These are phyloP conservation scores for Leccinum ochraceum DNA, from an alignment of 768 basidiomycete genomes.

Conservation along the genomic window DNA sequence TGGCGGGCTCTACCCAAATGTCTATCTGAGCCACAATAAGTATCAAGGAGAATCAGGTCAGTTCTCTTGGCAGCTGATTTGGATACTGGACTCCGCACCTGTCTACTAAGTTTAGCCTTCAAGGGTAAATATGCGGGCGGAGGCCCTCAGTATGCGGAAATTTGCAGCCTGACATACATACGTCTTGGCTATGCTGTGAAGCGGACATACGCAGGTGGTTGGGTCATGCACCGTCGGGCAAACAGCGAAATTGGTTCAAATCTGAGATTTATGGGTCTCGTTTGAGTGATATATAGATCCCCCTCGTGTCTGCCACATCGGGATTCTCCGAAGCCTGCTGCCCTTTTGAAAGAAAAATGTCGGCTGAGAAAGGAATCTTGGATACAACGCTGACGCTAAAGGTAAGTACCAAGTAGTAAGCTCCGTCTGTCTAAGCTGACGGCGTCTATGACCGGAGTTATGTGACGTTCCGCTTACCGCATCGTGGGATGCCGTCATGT, in stretches of 20 bases:
- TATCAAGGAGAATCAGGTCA: conserved; percentile 2
- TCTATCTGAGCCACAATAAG: conserved; percentile 5
- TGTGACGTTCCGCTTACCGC: conserved; percentile 9
- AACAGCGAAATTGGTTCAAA: conserved; percentile 19
- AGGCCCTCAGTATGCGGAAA: background rate
- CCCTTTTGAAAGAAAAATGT: conserved; percentile 2
- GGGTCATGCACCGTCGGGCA: conserved; percentile 7
- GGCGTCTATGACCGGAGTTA: conserved; percentile 23
- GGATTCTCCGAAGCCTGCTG: conserved; percentile 23
- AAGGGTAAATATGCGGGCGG: background rate
- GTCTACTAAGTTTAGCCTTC: conserved; percentile 7
- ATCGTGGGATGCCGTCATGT: conserved; percentile 35
- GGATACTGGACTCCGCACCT: background rate
- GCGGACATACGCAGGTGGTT: conserved; percentile 1
- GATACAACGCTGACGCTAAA: background rate
- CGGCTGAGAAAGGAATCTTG: conserved; percentile 6
- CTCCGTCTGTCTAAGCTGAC: conserved; percentile 10
- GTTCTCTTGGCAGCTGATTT: conserved; percentile 13
- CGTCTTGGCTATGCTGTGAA: conserved; percentile 9
- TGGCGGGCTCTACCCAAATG: conserved; percentile 1
- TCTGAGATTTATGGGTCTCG: conserved; percentile 33
- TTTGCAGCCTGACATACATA: background rate
- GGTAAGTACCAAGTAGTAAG: background rate
- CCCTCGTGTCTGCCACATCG: conserved; percentile 20
- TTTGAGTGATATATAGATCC: conserved; percentile 15